Evolutionary conservation across 495 filamentous ascomycete species (phyloP).

Genomic region (Penicillium taxi): DNA sequence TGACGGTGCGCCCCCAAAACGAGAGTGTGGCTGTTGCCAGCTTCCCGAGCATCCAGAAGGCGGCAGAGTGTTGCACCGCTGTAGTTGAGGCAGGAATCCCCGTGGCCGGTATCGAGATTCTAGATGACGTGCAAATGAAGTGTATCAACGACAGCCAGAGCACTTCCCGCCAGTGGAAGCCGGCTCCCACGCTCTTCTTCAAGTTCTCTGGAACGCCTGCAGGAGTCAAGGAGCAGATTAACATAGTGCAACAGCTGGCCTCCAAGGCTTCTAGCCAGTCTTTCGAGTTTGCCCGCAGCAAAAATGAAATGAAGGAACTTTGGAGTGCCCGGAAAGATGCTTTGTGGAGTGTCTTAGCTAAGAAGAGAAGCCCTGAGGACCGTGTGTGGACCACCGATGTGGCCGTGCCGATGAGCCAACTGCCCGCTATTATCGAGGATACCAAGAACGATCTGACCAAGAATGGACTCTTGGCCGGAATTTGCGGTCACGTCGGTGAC

Average conservation of each 20-base stretch:
- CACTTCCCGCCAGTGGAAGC: conserved; percentile 50
- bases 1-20: conserved; percentile 55
- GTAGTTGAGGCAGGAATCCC: conserved; percentile 56
- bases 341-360: conserved; percentile 53
- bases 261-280: conserved; percentile 38
- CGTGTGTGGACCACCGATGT: conserved; percentile 62
- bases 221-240: conserved; percentile 53
- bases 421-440: conserved; percentile 57
- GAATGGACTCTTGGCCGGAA: conserved; percentile 49
- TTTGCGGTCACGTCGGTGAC: conserved; percentile 63
- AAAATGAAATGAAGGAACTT: conserved; percentile 48
- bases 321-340: conserved; percentile 57
- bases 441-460: conserved; percentile 51
- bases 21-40: conserved; percentile 56
- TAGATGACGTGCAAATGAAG: conserved; percentile 60
- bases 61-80: conserved; percentile 51
- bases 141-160: conserved; percentile 53
- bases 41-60: conserved; percentile 48
- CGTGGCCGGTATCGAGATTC: conserved; percentile 55
- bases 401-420: conserved; percentile 53
- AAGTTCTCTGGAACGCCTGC: conserved; percentile 55
- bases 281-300: conserved; percentile 54
- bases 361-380: conserved; percentile 46
- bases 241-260: conserved; percentile 48
- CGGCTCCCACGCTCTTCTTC: conserved; percentile 57